Conservation (phyloP, 106 monocot species). For the Apostasia ramifera region DNA sequence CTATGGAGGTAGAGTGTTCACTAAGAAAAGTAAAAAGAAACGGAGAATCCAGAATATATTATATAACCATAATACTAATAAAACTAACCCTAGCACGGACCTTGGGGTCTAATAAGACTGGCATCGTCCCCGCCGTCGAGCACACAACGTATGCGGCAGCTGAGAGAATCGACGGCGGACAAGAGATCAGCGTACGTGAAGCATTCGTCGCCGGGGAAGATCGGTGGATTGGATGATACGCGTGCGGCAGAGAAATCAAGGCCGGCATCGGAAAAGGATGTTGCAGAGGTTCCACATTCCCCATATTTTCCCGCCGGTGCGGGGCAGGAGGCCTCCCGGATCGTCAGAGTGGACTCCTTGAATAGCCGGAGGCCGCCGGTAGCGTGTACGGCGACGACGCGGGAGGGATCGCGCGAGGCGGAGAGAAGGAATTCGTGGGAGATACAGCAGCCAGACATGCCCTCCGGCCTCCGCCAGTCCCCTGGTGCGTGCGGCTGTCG, state of each 20-base stretch:
- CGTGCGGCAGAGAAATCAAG: background rate
- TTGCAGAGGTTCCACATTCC: background rate
- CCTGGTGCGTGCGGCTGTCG: too few relatives aligned
- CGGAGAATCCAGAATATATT: too few relatives aligned
- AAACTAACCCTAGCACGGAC: slow-evolving; percentile 4
- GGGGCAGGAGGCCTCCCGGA: background rate
- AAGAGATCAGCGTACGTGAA: slow-evolving; percentile 62
- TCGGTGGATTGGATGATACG: slow-evolving; percentile 15
- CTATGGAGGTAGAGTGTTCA: background rate
- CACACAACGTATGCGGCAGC: slow-evolving; percentile 37
- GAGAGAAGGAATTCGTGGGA: slow-evolving; percentile 59
- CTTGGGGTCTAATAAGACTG: slow-evolving; percentile 9
- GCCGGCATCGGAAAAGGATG: background rate
- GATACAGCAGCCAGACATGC: slow-evolving; percentile 44
- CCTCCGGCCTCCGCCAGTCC: too few relatives aligned
- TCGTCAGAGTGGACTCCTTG: background rate
- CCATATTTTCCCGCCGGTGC: background rate
- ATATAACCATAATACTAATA: background rate
- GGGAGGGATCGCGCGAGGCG: slow-evolving; percentile 28
- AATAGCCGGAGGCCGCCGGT: slow-evolving; percentile 12
- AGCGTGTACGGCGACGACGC: slow-evolving; percentile 47
- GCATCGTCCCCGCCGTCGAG: slow-evolving; percentile 46
- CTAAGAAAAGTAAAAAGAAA: background rate
- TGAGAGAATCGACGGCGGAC: slow-evolving; percentile 58
- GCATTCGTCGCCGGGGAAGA: slow-evolving; percentile 35